Evolutionary conservation across 768 basidiomycete genomes (phyloP), one percentile per base, ranked within the genome.

Genomic region (Boletus rubescentipes): DNA sequence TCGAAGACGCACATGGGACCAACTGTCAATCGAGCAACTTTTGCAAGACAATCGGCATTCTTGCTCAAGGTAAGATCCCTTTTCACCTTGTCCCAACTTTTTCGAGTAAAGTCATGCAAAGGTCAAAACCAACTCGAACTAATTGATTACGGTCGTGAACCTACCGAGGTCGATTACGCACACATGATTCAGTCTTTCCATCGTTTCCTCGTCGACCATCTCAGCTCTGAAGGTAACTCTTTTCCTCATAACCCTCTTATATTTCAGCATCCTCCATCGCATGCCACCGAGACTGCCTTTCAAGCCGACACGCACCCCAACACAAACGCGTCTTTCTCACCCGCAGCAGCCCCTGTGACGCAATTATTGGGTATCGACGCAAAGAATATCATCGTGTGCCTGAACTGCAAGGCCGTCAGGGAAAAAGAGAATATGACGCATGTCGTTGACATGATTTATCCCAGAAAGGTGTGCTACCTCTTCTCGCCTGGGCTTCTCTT

Each of bases 21-120:
- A 98, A 99, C 61, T 98, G 96, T 64, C 96, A 98, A 69, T 85
- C 94, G 6, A 94, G 89, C 69, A 99, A 99, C 69, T 99, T 98
- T 63, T 98, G 94, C 69, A 89, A 93, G 70, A 89, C 93, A 3
- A 90, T 98, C 41, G 87, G 91, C 16, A 86, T 91, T 3, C 80
- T 94, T 31, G 89, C 92, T 7, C 92, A 94, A 72, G 84, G 94
- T 94, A 61, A 49, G 46, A 70, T 61, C 3, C 12, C n/a, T 21
- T 35, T 18, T 35, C 18, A 16, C 30, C 20, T 18, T 18, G 11
- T 26, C n/a, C n/a, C 3, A 23, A 9, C 23, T 11, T 15, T 44
- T 15, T 31, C 12, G 6, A 44, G n/a, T 36, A 41, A 50, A 14
- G 4, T 32, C 36, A 6, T 26, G 11, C 5, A 2, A 26, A 90